These are phyloP conservation scores for Colletotrichum aenigma DNA, from an alignment of 2,329 filamentous ascomycete species.

Conservation along the genomic window DNA sequence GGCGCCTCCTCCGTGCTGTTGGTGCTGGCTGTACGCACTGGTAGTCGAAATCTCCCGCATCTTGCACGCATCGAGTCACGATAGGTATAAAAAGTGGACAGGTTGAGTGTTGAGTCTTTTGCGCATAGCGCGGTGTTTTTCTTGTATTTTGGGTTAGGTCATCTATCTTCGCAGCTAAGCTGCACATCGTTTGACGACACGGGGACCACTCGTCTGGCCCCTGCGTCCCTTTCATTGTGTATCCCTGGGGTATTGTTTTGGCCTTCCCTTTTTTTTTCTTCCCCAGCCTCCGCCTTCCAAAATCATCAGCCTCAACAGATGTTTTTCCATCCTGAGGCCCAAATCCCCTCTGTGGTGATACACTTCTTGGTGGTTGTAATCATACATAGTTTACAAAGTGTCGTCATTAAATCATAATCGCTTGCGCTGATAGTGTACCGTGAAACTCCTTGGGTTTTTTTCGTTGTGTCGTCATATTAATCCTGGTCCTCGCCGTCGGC, in stretches of 20 bases:
- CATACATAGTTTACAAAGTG: slow-evolving; percentile 15
- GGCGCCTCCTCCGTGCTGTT: slow-evolving; percentile 28
- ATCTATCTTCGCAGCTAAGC: not conserved
- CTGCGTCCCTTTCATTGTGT: not conserved
- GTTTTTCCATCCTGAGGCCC: not conserved
- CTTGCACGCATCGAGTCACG: not conserved
- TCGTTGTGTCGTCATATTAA: not conserved
- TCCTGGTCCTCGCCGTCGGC: slow-evolving; percentile 35
- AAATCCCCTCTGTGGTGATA: not conserved
- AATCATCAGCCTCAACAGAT: not conserved
- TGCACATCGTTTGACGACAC: not conserved
- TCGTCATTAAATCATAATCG: not conserved
- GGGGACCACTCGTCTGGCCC: not conserved
- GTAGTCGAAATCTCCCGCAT: not conserved
- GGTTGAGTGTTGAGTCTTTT: not conserved
- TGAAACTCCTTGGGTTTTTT: not conserved
- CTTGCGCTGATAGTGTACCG: not conserved
- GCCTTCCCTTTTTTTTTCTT: not conserved
- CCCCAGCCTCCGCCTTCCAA: not conserved
- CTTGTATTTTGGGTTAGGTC: not conserved
- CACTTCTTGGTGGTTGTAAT: not conserved
- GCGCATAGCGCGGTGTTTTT: not conserved
- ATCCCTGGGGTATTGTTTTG: not conserved
- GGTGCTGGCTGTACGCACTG: not conserved
- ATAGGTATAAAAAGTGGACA: not conserved